Evolutionary conservation across 2,329 filamentous ascomycete genomes (phyloP).

Genomic region (Apiospora pterosperma): DNA sequence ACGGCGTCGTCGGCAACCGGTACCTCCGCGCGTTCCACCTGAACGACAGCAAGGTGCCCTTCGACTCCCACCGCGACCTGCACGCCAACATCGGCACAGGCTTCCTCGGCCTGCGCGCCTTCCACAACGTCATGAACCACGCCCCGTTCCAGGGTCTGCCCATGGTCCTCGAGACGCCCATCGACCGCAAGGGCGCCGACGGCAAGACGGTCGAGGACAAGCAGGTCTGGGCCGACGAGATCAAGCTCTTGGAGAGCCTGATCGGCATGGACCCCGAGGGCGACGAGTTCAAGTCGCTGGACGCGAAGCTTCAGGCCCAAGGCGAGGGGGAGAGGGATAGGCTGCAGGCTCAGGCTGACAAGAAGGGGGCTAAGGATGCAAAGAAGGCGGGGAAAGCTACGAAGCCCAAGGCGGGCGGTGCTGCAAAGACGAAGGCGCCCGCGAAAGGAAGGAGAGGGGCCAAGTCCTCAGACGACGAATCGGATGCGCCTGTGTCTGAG

Average conservation of each 20-base stretch:
- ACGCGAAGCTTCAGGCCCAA: slow-evolving; percentile 60
- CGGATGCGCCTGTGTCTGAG: slow-evolving; percentile 19
- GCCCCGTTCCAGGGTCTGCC: slow-evolving; percentile 72
- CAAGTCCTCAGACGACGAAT: slow-evolving; percentile 22
- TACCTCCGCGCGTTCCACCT: slow-evolving; percentile 86
- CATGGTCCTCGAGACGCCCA: slow-evolving; percentile 95
- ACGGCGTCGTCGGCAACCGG: slow-evolving; percentile 68
- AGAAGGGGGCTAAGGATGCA: slow-evolving; percentile 61
- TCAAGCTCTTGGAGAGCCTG: slow-evolving; percentile 86
- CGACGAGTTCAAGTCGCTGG: slow-evolving; percentile 67
- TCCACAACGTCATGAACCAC: slow-evolving; percentile 88
- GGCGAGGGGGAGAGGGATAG: slow-evolving; percentile 71
- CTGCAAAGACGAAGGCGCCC: not conserved
- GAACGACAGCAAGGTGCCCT: slow-evolving; percentile 93
- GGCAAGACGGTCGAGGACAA: slow-evolving; percentile 74
- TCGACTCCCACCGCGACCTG: slow-evolving; percentile 77
- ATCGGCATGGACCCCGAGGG: slow-evolving; percentile 78
- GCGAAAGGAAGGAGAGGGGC: slow-evolving; percentile 24
- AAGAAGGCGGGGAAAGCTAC: slow-evolving; percentile 31
- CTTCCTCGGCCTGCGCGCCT: slow-evolving; percentile 84
- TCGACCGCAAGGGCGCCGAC: slow-evolving; percentile 64
- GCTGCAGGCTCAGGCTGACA: slow-evolving; percentile 75
- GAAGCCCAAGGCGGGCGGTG: slow-evolving; percentile 6
- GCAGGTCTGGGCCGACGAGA: slow-evolving; percentile 85
- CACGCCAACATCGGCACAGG: slow-evolving; percentile 97